These are phyloP conservation scores for Perkinsus chesapeaki DNA, from an alignment of 169 alveolate species.

Conservation along the genomic window DNA sequence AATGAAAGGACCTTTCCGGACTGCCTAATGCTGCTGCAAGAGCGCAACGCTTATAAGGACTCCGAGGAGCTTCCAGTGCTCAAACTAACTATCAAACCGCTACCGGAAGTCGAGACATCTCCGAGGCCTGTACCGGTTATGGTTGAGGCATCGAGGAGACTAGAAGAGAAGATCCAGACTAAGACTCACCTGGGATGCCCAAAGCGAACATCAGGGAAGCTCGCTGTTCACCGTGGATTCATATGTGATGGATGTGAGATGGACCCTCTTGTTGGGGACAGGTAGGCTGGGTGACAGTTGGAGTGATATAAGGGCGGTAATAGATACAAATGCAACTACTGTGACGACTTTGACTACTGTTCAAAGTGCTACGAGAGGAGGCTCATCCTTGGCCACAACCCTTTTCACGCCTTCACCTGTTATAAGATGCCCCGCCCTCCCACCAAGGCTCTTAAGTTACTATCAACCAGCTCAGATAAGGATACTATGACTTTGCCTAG, in stretches of 20 bases:
- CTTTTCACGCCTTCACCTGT: background rate
- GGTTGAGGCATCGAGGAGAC: background rate
- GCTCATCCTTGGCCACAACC: background rate
- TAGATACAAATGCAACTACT: slow-evolving; percentile 51
- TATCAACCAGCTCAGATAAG: background rate
- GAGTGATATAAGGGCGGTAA: background rate
- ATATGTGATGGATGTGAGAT: background rate
- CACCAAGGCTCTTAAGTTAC: background rate
- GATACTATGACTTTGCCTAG: background rate
- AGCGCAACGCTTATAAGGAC: background rate
- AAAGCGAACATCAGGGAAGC: background rate
- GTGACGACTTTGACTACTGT: slow-evolving; percentile 58
- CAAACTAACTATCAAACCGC: background rate
- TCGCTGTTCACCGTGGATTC: background rate
- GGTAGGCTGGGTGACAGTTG: slow-evolving; percentile 16
- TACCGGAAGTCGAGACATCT: background rate
- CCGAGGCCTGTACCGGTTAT: background rate
- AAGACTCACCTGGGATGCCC: too few species aligned
- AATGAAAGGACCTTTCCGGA: background rate
- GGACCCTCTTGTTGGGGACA: slow-evolving; percentile 3
- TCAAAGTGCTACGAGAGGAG: slow-evolving; percentile 32
- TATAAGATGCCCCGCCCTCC: background rate
- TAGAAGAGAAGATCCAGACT: background rate
- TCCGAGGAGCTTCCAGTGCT: background rate
- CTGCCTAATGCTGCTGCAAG: background rate